Evolutionary conservation across 2,329 filamentous ascomycete genomes (phyloP).

Genomic region (Penicillium paneum): DNA sequence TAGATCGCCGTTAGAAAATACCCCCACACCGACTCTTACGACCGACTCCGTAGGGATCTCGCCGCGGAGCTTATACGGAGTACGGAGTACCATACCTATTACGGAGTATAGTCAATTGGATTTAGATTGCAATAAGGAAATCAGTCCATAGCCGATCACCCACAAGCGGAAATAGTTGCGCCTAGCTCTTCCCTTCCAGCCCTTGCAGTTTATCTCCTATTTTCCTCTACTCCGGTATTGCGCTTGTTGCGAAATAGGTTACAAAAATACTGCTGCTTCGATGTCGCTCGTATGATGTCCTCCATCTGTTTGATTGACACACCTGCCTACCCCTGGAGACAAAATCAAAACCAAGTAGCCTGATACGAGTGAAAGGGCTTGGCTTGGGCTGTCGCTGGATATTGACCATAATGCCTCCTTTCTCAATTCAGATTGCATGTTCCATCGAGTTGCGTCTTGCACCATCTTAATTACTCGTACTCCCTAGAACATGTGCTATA

Average conservation of each 20-base stretch:
- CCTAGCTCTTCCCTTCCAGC: not conserved
- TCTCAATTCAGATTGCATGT: not conserved
- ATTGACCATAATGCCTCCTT: not conserved
- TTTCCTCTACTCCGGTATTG: not conserved
- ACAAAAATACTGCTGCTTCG: not conserved
- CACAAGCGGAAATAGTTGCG: not conserved
- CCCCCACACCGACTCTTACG: slow-evolving; percentile 5
- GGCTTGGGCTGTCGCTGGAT: not conserved
- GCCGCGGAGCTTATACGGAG: not conserved
- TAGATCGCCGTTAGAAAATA: slow-evolving; percentile 3
- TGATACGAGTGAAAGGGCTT: not conserved
- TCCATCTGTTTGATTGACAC: no score
- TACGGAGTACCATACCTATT: not conserved
- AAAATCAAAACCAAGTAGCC: not conserved
- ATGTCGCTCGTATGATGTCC: not conserved
- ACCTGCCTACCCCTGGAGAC: no score
- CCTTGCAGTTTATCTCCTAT: not conserved
- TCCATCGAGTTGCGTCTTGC: not conserved
- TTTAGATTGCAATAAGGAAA: not conserved
- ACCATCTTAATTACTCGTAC: not conserved
- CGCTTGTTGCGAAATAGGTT: no score
- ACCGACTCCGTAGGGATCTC: not conserved
- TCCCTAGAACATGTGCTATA: no score
- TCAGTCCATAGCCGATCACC: not conserved
- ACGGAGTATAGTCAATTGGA: no score